phyloP scores from a whole-genome alignment of 2,329 filamentous ascomycete genomes.

The Diaporthe australafricana region DNA sequence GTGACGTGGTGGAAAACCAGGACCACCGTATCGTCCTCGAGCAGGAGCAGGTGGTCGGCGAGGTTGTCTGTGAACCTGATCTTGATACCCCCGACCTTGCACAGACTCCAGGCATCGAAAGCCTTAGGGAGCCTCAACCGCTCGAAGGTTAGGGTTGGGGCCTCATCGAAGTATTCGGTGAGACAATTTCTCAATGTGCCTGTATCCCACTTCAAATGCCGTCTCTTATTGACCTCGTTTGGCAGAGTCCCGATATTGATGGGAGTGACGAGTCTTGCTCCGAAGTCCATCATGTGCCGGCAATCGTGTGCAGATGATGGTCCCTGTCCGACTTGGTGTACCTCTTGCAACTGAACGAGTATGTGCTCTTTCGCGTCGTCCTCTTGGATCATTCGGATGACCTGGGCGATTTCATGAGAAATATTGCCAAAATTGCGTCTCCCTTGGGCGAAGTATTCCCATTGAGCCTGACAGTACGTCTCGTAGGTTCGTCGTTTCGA shows the following conservation, averaged over 20 bases:
- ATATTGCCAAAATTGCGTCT: not conserved
- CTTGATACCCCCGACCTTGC: constrained; percentile 50
- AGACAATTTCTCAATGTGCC: not conserved
- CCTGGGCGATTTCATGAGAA: not conserved
- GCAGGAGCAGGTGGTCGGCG: constrained; percentile 52
- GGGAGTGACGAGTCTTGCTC: not conserved
- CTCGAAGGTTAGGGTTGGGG: not conserved
- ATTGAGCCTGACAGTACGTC: not conserved
- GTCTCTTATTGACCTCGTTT: not conserved
- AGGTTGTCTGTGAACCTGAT: constrained; percentile 53
- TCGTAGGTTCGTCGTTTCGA: not conserved
- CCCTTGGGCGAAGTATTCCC: not conserved
- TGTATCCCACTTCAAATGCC: not conserved
- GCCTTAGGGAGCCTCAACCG: constrained; percentile 38
- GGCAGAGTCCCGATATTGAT: not conserved
- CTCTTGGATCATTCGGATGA: not conserved
- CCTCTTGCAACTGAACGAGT: not conserved
- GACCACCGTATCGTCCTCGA: constrained; percentile 50
- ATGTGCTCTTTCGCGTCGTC: not conserved
- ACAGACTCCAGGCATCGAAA: constrained; percentile 42
- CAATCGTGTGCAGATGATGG: not conserved
- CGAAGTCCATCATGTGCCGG: not conserved
- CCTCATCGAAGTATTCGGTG: not conserved
- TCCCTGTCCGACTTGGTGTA: not conserved
- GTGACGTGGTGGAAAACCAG: constrained; percentile 54